phyloP scores from a whole-genome alignment of 176 grass and related monocot genomes.

The Triticum urartu region DNA sequence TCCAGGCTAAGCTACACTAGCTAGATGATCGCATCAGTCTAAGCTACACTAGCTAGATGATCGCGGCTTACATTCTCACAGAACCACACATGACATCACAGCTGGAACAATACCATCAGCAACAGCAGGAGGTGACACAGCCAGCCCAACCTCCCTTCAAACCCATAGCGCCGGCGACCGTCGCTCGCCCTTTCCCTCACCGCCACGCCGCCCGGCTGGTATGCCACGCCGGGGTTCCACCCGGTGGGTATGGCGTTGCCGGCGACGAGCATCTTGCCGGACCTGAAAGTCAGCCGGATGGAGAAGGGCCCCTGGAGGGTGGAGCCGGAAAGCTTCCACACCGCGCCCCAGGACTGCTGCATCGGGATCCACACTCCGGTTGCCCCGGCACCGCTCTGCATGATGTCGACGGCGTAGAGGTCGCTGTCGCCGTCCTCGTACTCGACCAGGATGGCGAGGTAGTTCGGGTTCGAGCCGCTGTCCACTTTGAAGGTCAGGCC shows the following conservation, averaged over 20 bases:
- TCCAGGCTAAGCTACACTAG: background rate
- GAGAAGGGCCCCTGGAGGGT: slow-evolving; percentile 47
- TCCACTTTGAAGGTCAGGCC: slow-evolving; percentile 73
- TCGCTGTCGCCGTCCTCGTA: slow-evolving; percentile 68
- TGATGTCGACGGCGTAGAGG: slow-evolving; percentile 56
- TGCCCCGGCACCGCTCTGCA: background rate
- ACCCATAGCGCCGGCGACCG: background rate
- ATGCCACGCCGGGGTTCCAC: slow-evolving; percentile 41
- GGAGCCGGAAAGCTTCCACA: slow-evolving; percentile 49
- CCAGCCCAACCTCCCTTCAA: background rate
- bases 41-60: background rate
- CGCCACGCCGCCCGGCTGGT: slow-evolving; percentile 35
- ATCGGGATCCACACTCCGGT: slow-evolving; percentile 35
- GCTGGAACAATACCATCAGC: slow-evolving; percentile 4
- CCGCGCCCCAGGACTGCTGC: slow-evolving; percentile 62
- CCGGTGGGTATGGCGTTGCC: slow-evolving; percentile 40
- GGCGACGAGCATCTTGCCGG: slow-evolving; percentile 40
- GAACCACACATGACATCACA: background rate
- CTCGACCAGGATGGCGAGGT: slow-evolving; percentile 71
- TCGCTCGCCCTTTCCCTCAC: slow-evolving; percentile 12
- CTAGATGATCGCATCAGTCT: too few species aligned
- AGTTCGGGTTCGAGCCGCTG: slow-evolving; percentile 69
- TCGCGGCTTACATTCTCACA: background rate
- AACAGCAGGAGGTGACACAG: slow-evolving; percentile 24
- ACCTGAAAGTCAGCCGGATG: slow-evolving; percentile 43